Base-by-base conservation (phyloP, 2,329 filamentous ascomycete genomes). In the Cercospora citrullina region DNA sequence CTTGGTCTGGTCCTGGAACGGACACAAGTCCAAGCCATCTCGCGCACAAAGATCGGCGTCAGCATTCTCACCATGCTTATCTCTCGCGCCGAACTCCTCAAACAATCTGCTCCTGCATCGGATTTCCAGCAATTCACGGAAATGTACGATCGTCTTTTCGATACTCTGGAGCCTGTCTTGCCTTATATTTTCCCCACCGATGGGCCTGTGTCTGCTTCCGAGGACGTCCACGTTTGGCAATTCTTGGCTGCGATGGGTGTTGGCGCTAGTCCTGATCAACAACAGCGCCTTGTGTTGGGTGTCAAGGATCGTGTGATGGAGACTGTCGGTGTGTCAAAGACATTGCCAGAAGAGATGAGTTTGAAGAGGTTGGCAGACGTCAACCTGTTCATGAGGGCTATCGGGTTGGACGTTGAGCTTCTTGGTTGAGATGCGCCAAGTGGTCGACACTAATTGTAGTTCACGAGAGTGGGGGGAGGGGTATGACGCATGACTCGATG, bases 301-400 rank as follows among this genome's bases (percentile, higher is more conserved):
- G 95, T 99, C 74, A 99, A 98, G 87, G 95, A 99, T 76, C 90
- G 94, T 64, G 95, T 99, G 68, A 96, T 98, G 87, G 94, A 97
- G 78, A 98, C 95, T 0, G 93, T 99, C 10, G 84, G 87, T 31
- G 88, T 96, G 63, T 91, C 92, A 75, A 97, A 97, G 85, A 94
- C 92, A 1, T 84, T 99, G 36, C 94, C 95, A 18, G 86, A 90
- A 16, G 91, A 95, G 66, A 92, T 98, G 89, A 90, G 91, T 12
- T 89, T 89, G 68, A 89, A 92, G 77, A 90, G 94, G 68, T 84
- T 97, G 67, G 90, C 91, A 67, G 97, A 97, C 77, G 95, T 99
- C 73, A 99, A 99, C 79, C 83, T 99, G 65, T 99, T 99, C 80
- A 97, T 99, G 94, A 91, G 93, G 76, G 95, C 94, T 65, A 97